Conservation (phyloP, 768 basidiomycete species). For the Suillus subalutaceus region DNA sequence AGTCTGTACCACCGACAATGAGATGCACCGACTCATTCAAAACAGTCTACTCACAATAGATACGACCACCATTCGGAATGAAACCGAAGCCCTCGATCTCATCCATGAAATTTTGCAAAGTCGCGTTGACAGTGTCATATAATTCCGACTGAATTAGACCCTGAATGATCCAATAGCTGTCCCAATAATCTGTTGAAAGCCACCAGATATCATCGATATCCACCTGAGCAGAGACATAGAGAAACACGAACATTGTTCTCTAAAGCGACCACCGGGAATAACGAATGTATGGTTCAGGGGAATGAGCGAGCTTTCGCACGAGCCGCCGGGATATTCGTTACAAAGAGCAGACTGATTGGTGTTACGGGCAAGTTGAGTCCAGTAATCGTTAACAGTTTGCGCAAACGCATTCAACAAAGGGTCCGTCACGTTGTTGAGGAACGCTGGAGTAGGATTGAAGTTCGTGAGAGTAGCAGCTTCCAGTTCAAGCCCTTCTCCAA, state of each 20-base stretch:
- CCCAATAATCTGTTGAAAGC: conserved; percentile 51
- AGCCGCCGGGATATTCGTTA: conserved; percentile 42
- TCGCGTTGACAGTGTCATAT: conserved; percentile 69
- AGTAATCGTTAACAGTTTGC: conserved; percentile 82
- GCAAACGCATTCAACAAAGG: conserved; percentile 72
- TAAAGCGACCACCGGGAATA: conserved; percentile 84
- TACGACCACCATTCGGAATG: conserved; percentile 92
- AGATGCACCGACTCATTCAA: not conserved
- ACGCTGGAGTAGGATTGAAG: conserved; percentile 65
- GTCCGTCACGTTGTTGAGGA: conserved; percentile 72
- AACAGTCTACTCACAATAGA: conserved; percentile 62
- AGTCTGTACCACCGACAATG: conserved; percentile 45
- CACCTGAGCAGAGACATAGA: not conserved
- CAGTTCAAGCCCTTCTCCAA: conserved; percentile 86
- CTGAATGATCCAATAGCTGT: conserved; percentile 86
- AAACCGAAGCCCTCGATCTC: conserved; percentile 84
- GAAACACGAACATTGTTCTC: conserved; percentile 72
- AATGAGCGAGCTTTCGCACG: conserved; percentile 84
- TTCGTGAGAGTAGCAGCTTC: conserved; percentile 59
- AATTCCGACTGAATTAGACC: conserved; percentile 85
- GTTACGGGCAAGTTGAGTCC: conserved; percentile 75
- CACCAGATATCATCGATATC: conserved; percentile 6
- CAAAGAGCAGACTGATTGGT: conserved; percentile 78
- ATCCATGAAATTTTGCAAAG: conserved; percentile 95
- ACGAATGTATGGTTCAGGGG: conserved; percentile 92